Evolutionary conservation across 2,329 filamentous ascomycete species (phyloP).

Genomic region (Hypoxylon sp.): DNA sequence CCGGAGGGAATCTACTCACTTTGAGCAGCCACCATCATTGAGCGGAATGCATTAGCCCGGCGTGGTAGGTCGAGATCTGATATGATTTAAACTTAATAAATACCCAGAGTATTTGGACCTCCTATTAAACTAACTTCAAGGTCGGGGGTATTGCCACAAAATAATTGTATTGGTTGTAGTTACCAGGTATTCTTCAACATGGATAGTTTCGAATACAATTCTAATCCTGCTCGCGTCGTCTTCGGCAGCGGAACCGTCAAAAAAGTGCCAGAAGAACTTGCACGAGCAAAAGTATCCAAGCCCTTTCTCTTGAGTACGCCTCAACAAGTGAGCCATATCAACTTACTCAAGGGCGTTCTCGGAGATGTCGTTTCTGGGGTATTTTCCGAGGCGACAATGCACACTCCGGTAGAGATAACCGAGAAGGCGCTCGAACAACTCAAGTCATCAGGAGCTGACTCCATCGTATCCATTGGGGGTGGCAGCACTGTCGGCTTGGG

Average conservation of each 20-base stretch:
- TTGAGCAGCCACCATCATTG: neutral
- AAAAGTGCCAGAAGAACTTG: constrained; percentile 61
- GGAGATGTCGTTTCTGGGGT: constrained; percentile 53
- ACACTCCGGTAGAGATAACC: constrained; percentile 64
- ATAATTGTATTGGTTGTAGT: neutral
- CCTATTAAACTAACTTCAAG: neutral
- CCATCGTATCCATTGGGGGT: constrained; percentile 72
- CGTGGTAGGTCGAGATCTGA: constrained; percentile 6
- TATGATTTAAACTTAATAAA: constrained; percentile 15
- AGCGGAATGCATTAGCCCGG: constrained; percentile 33
- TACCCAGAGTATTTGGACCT: constrained; percentile 1
- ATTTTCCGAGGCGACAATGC: constrained; percentile 73
- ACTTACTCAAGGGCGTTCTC: constrained; percentile 39
- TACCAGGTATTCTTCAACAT: constrained; percentile 51
- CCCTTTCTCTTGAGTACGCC: constrained; percentile 72
- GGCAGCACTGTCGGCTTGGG: constrained; percentile 75
- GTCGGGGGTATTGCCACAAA: neutral
- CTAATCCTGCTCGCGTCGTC: constrained; percentile 66
- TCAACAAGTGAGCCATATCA: constrained; percentile 63
- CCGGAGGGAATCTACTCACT: constrained; percentile 15
- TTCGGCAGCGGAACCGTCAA: constrained; percentile 70
- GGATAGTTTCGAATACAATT: constrained; percentile 70
- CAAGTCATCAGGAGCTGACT: constrained; percentile 64
- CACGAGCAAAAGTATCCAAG: constrained; percentile 62
- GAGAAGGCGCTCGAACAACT: constrained; percentile 68